Conservation (phyloP, 2,329 filamentous ascomycete genomes). For the Nannizzia gypsea region DNA sequence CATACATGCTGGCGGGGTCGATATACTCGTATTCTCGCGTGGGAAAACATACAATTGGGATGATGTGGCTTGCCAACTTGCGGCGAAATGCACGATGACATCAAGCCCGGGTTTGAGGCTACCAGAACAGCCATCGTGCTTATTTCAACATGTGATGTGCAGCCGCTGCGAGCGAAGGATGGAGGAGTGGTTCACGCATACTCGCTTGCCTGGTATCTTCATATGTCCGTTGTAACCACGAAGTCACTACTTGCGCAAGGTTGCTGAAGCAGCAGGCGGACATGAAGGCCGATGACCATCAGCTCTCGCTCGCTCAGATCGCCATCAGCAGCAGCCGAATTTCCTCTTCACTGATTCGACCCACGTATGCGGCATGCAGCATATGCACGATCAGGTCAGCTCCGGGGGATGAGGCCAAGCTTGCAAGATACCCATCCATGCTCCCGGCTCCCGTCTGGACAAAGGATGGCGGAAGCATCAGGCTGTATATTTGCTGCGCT, state of each 20-base stretch:
- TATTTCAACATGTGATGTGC: background rate
- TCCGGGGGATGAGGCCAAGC: background rate
- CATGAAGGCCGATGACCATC: background rate
- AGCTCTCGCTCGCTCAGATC: background rate
- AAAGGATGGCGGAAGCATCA: background rate
- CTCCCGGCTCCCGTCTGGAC: background rate
- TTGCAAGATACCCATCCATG: background rate
- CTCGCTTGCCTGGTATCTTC: background rate
- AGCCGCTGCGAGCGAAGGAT: background rate
- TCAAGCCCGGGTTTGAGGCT: background rate
- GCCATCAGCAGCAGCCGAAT: background rate
- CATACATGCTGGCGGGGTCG: background rate
- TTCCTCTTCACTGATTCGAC: background rate
- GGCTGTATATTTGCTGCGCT: background rate
- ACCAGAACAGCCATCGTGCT: background rate
- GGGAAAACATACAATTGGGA: conserved; percentile 3
- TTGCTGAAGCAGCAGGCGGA: background rate
- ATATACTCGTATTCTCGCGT: conserved; percentile 1
- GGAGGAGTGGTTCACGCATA: background rate
- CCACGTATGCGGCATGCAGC: background rate
- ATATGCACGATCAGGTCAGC: conserved; percentile 1
- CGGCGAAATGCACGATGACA: conserved; percentile 1
- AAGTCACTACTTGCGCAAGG: no score
- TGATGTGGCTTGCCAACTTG: conserved; percentile 1
- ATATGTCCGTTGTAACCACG: background rate